A percentile compares a stretch with the other conserved stretches of the same genome.
These are phyloP conservation scores for Tricholoma furcatifolium DNA, from an alignment of 768 basidiomycete species.

Conservation along the genomic window DNA sequence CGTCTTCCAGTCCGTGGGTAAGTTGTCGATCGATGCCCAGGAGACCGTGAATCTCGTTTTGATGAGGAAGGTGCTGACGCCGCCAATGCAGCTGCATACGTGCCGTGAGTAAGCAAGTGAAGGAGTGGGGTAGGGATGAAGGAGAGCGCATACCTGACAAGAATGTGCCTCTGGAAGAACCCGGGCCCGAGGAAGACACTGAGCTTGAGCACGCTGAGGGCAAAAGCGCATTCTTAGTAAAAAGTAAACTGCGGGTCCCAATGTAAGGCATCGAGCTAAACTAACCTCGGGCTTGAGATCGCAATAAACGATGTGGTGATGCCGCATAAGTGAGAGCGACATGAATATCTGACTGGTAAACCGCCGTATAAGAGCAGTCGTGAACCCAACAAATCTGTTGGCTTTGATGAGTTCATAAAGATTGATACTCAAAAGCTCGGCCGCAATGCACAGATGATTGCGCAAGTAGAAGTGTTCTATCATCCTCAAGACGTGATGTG, in stretches of 20 bases:
- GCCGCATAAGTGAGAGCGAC: constrained; percentile 89
- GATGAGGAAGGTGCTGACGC: no score
- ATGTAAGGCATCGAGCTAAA: neutral
- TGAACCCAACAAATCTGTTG: constrained; percentile 98
- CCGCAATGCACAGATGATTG: constrained; percentile 96
- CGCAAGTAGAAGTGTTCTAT: constrained; percentile 98
- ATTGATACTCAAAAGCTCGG: constrained; percentile 97
- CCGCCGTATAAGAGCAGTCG: constrained; percentile 89
- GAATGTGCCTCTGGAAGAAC: no score
- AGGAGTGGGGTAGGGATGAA: no score
- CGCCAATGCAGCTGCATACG: no score
- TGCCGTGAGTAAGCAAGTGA: no score
- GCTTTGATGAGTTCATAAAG: constrained; percentile 99
- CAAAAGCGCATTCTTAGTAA: constrained; percentile 81
- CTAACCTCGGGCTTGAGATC: constrained; percentile 97
- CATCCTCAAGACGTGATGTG: constrained; percentile 97
- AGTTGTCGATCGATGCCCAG: no score
- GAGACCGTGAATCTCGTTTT: no score
- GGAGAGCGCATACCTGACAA: no score
- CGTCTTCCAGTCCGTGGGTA: no score
- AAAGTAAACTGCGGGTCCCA: neutral
- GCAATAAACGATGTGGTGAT: constrained; percentile 97
- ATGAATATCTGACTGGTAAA: constrained; percentile 96
- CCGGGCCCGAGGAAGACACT: no score
- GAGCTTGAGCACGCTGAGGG: constrained; percentile 94